These are phyloP conservation scores for Colletotrichum australisinense DNA, from an alignment of 2,329 filamentous ascomycete genomes.

Conservation along the genomic window DNA sequence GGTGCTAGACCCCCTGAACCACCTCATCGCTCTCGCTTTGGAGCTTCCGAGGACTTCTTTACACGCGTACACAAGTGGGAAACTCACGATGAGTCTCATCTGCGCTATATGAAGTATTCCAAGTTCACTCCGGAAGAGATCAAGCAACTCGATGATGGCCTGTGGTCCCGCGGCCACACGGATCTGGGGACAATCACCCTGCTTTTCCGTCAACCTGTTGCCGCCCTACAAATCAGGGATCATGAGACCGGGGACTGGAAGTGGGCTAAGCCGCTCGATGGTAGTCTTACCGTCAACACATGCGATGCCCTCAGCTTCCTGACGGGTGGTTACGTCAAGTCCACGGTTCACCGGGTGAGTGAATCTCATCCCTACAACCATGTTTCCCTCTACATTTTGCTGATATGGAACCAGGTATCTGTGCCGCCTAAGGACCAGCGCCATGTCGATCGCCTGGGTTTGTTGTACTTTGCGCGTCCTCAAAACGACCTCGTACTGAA, in stretches of 20 bases:
- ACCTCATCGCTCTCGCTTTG: constrained; percentile 70
- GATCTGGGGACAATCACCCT: constrained; percentile 68
- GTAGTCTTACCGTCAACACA: constrained; percentile 63
- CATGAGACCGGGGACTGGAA: constrained; percentile 60
- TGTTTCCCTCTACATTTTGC: fast-evolving
- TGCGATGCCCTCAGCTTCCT: constrained; percentile 60
- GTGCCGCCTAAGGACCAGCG: constrained; percentile 54
- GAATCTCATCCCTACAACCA: fast-evolving
- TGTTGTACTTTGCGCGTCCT: constrained; percentile 63
- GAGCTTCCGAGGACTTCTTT: constrained; percentile 69
- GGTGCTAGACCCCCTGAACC: constrained; percentile 66
- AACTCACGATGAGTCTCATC: constrained; percentile 67
- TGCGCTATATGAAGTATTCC: constrained; percentile 72
- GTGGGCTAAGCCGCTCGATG: constrained; percentile 60
- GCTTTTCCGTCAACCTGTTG: constrained; percentile 69
- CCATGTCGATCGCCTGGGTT: constrained; percentile 58
- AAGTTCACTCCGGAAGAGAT: constrained; percentile 61
- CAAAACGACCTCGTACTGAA: constrained; percentile 51
- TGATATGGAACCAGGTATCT: constrained; percentile 41
- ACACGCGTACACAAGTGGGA: constrained; percentile 65
- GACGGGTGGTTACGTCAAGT: constrained; percentile 60
- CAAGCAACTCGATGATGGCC: constrained; percentile 51
- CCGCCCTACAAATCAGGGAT: constrained; percentile 64
- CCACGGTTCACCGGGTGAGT: constrained; percentile 51
- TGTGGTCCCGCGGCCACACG: constrained; percentile 64